A percentile compares a stretch with the other conserved stretches of the same genome.
Conservation (phyloP, 352 stramenopile species). For the Phytophthora sp. region DNA sequence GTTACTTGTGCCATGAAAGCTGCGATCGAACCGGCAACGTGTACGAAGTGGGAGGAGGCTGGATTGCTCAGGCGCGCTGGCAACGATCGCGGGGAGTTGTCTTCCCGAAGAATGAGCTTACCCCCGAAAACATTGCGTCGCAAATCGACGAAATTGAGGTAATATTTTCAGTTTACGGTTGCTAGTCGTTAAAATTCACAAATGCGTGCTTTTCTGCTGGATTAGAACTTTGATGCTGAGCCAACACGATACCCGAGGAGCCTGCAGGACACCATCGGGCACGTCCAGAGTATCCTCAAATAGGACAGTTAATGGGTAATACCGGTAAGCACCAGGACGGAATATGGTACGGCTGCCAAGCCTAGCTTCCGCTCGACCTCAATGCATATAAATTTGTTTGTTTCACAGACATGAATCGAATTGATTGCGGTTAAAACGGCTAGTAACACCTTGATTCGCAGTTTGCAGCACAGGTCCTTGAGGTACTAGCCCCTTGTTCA, state of each 20-base stretch:
- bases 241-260: slow-evolving; percentile 64
- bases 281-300: slow-evolving; percentile 34
- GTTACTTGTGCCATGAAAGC: slow-evolving; percentile 85
- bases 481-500: no score
- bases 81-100: slow-evolving; percentile 68
- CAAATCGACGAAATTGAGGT: slow-evolving; percentile 72
- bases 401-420: no score
- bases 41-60: slow-evolving; percentile 85
- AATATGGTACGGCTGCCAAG: no score
- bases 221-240: slow-evolving; percentile 62
- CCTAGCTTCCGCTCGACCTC: no score
- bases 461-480: no score
- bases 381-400: no score
- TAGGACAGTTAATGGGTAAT: no score
- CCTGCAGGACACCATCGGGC: slow-evolving; percentile 63
- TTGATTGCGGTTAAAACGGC: no score
- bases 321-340: no score
- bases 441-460: no score
- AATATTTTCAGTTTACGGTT: background rate
- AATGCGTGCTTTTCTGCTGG: background rate
- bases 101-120: slow-evolving; percentile 54
- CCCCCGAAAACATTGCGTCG: slow-evolving; percentile 50
- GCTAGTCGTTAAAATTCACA: no score
- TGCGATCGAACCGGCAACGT: slow-evolving; percentile 75
- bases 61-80: slow-evolving; percentile 81